phyloP scores from a whole-genome alignment of 257 asterid genomes.

The Ehretia macrophylla region DNA sequence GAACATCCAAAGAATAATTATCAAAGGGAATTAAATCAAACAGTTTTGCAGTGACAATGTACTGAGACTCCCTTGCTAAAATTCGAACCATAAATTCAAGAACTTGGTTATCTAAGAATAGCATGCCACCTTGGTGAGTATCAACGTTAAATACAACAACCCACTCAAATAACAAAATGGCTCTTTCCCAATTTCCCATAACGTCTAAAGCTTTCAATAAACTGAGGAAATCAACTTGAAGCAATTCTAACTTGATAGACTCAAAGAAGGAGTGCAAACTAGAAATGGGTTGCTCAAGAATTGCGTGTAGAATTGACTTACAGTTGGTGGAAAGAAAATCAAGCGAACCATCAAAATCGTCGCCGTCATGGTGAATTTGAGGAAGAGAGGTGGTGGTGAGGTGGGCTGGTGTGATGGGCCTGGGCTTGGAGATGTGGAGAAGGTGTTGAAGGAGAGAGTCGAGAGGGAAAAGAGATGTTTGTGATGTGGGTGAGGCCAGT shows the following conservation, averaged over 20 bases:
- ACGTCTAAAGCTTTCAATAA: slow-evolving; percentile 73
- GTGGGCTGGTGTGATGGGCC: slow-evolving; percentile 30
- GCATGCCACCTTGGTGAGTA: slow-evolving; percentile 24
- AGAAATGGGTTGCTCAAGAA: slow-evolving; percentile 50
- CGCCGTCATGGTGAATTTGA: slow-evolving; percentile 7
- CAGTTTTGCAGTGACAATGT: slow-evolving; percentile 58
- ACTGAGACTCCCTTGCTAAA: slow-evolving; percentile 91
- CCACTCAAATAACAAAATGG: slow-evolving; percentile 86
- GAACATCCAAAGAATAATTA: slow-evolving; percentile 60
- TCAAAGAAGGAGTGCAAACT: slow-evolving; percentile 52
- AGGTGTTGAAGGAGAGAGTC: slow-evolving; percentile 86
- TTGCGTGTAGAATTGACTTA: slow-evolving; percentile 65
- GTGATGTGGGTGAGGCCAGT: slow-evolving; percentile 29
- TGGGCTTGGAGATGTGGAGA: slow-evolving; percentile 49
- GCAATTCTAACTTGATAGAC: slow-evolving; percentile 55
- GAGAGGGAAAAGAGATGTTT: slow-evolving; percentile 47
- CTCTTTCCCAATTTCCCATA: slow-evolving; percentile 56
- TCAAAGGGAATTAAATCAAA: slow-evolving; percentile 68
- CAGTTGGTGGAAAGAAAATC: slow-evolving; percentile 72
- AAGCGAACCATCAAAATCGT: slow-evolving; percentile 31
- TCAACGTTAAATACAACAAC: slow-evolving; percentile 49
- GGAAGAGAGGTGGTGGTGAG: slow-evolving; percentile 23
- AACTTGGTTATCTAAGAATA: slow-evolving; percentile 59
- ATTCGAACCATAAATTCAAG: slow-evolving; percentile 77
- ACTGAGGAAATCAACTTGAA: slow-evolving; percentile 66